Conservation (phyloP, 768 basidiomycete species). For the Serpula lacrymans region DNA sequence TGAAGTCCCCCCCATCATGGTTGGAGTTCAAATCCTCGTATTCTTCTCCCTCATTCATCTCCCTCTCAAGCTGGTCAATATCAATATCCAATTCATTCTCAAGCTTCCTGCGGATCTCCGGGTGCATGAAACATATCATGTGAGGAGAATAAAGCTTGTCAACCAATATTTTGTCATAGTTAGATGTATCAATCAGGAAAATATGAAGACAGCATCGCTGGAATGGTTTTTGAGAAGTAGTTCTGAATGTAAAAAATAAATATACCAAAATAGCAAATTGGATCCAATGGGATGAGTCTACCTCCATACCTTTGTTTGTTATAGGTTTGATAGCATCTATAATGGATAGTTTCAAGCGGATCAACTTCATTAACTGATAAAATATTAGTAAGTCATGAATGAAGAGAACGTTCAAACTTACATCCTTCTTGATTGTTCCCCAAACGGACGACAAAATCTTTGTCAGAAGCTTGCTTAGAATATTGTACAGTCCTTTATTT, state of each 20-base stretch:
- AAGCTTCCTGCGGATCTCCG: background rate
- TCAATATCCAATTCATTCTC: background rate
- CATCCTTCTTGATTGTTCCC: slow-evolving; percentile 1
- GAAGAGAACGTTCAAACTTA: background rate
- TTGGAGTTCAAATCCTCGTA: background rate
- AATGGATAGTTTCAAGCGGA: slow-evolving; percentile 1
- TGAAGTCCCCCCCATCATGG: background rate
- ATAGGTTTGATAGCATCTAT: slow-evolving; percentile 1
- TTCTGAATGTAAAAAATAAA: background rate
- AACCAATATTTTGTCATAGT: background rate
- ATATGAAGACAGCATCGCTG: slow-evolving; percentile 1
- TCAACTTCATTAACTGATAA: background rate
- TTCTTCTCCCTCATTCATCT: background rate
- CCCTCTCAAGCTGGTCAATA: background rate
- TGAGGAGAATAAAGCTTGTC: slow-evolving; percentile 1
- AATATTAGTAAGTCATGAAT: too few species aligned
- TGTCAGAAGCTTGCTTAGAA: slow-evolving; percentile 2
- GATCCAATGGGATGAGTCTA: slow-evolving; percentile 2
- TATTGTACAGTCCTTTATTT: background rate
- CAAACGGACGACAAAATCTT: background rate
- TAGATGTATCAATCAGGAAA: slow-evolving; percentile 4
- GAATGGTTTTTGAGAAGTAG: background rate
- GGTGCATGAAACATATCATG: background rate
- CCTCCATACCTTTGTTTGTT: slow-evolving; percentile 2
- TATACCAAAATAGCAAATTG: slow-evolving; percentile 4